Evolutionary conservation across 2,329 filamentous ascomycete species (phyloP), one percentile per base, ranked within the genome.

Genomic region (Paecilomyces fulvus): DNA sequence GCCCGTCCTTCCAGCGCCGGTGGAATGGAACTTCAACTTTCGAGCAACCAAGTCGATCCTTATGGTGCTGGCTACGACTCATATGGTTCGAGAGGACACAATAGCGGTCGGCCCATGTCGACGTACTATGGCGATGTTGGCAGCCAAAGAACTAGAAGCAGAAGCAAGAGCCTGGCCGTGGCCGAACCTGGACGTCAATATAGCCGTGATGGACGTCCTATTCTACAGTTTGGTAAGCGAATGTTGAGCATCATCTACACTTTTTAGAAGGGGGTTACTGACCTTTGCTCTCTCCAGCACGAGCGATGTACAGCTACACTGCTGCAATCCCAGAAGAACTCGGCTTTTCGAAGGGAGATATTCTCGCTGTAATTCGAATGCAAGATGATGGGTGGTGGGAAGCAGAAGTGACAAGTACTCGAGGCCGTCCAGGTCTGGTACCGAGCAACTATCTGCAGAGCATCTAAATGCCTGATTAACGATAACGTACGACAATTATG

Each of bases 381-480:
- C 94, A 99, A 74, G 94, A 99, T 70, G 94, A 99, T 69, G 94
- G 94, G 20, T 99, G 94, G 94, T 99, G 95, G 94, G 94, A 99
- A 76, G 95, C 95, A 11, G 92, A 96, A 72, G 84, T 96, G 46
- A 89, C 92, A 50, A 78, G 78, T 8, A 70, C 75, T 46, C 70
- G 68, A n/a, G 62, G 67, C 43, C 70, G 65, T 55, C 71, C 80
- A 14, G 84, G 84, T 23, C 73, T 87, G 63, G 84, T 87, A 53
- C 84, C 84, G 2, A 85, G 82, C 62, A 87, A 87, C 70, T 87
- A 87, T 65, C 68, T 87, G 56, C 83, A 86, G 71, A 77, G 78
- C 55, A 83, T 82, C 59, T 79, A 68, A 71, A 59, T 60, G 49
- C 53, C 55, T 53, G 30, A 17, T 49, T n/a, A 49, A 14, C 5